Base-by-base conservation (phyloP, 306 rosid species). In the Lathyrus oleraceus region DNA sequence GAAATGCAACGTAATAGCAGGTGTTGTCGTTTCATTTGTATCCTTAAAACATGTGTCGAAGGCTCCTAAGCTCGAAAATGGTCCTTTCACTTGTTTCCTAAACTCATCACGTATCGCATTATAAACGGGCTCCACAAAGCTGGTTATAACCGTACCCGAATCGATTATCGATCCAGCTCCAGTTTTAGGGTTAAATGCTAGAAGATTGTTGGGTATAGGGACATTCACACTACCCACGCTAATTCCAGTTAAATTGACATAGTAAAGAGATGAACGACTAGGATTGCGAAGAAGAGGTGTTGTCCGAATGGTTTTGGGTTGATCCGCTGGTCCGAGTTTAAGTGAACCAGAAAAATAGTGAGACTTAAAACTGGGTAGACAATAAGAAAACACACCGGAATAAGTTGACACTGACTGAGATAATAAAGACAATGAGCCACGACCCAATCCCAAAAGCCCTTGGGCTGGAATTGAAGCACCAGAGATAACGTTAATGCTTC, bases 101-200 rank as follows among this genome's bases (percentile, higher is more conserved):
- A 87, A 94, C 84, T 90, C 97, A 3, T 90, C 98, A 14, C 98
- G 79, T 8, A 85, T 70, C 0, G 95, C 89, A 2, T 44, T 57
- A 75, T 94, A 94, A 0, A 86, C 81, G 2, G 97, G 96, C 36
- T 44, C 73, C 16, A 90, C 85, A 56, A 90, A 88, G 5, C 94
- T 85, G 72, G 96, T 90, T 70, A 90, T 86, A 1, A 89, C 87
- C 17, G 98, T 94, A 0, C 98, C 98, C 39, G 97, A 90, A 76
- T 94, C 96, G 0, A 93, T 88, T 12, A 90, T 65, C 38, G 98
- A 90, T 78, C 98, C 98, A n/a, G 96, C 66, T 6, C 96, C 97
- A 0, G 89, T 90, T 38, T 8, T 76, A 0, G 86, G 87, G 78
- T 90, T 52, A n/a, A 94, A 88, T 0, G 81, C 81, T 0, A 90